Percentiles rank a stretch among this genome's conserved stretches.
These are phyloP conservation scores for Daldinia loculata DNA, from an alignment of 495 filamentous ascomycete species.

Conservation along the genomic window DNA sequence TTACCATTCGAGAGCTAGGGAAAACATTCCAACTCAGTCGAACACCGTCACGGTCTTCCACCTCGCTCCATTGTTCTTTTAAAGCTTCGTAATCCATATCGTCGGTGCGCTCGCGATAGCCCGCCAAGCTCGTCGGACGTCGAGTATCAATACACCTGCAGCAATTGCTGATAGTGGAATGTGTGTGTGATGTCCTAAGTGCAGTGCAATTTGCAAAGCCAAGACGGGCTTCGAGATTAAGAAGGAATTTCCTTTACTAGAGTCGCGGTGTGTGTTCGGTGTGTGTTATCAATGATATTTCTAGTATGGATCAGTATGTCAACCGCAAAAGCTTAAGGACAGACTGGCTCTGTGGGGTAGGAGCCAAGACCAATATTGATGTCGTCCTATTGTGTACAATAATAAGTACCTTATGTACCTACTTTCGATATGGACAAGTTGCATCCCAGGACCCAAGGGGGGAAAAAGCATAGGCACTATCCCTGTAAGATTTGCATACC, in stretches of 20 bases:
- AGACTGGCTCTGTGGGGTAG: constrained; percentile 30
- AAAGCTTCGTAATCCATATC: constrained; percentile 68
- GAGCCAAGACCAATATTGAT: constrained; percentile 16
- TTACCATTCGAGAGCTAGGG: constrained; percentile 95
- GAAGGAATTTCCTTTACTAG: neutral
- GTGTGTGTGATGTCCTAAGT: neutral
- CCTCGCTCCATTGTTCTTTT: constrained; percentile 97
- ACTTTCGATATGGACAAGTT: constrained; percentile 31
- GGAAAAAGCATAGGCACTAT: constrained; percentile 9
- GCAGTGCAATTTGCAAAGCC: neutral
- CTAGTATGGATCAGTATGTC: neutral
- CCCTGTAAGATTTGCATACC: neutral
- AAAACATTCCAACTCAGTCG: constrained; percentile 99
- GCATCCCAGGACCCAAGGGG: constrained; percentile 8
- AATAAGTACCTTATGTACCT: neutral
- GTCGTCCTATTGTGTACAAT: constrained; percentile 21
- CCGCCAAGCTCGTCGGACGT: constrained; percentile 19
- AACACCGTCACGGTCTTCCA: constrained; percentile 96
- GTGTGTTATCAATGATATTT: neutral
- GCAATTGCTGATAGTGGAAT: constrained; percentile 11
- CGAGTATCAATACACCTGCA: constrained; percentile 13
- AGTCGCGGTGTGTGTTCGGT: neutral
- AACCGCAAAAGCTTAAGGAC: constrained; percentile 19
- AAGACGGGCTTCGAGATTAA: neutral
- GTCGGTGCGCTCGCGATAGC: constrained; percentile 15